Evolutionary conservation across 148 eudicot genomes (phyloP), one percentile per base, ranked within the genome.

Genomic region (Spergularia bocconei): DNA sequence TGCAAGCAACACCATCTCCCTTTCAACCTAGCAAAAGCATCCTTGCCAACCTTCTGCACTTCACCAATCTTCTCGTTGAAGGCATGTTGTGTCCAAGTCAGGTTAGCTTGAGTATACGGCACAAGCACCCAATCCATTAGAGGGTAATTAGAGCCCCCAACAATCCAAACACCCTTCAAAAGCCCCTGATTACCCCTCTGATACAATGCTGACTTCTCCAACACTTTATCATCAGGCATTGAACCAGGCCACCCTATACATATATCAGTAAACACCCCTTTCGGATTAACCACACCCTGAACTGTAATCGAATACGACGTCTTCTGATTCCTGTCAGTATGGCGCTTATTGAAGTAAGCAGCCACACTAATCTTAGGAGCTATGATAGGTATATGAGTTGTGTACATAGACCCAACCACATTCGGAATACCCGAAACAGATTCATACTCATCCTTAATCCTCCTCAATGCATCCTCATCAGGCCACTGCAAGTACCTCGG

Each of bases 231-330:
- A 80, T 93, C 92, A 7, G 89, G 87, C 98, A 91, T 91, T 48
- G 97, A 93, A 20, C 98, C 98, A 57, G 97, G 98, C 86, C 93
- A 93, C 0, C 98, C 97, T 16, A 93, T 93, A 72, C 97, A 93
- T 13, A 93, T 92, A 77, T 91, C 97, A 23, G 88, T 88, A 41
- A 93, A 93, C 38, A 88, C 89, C 21, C 94, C 97, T 7, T 72
- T 88, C 1, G 86, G 91, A 56, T 88, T 81, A 67, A 91, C 94
- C 51, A 93, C 98, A 0, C 98, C 98, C 61, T 91, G 98, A 33
- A 93, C 91, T 0, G 98, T 93, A 23, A 93, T 87, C 17, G 98
- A 91, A 67, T 93, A 93, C 9, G 91, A 93, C 3, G 97, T 89
- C 84, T 93, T 91, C 60, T 91, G 98, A 58, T 91, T 91, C 73